These are phyloP conservation scores for Phytophthora cactorum DNA, from an alignment of 352 stramenopile genomes.

Conservation along the genomic window DNA sequence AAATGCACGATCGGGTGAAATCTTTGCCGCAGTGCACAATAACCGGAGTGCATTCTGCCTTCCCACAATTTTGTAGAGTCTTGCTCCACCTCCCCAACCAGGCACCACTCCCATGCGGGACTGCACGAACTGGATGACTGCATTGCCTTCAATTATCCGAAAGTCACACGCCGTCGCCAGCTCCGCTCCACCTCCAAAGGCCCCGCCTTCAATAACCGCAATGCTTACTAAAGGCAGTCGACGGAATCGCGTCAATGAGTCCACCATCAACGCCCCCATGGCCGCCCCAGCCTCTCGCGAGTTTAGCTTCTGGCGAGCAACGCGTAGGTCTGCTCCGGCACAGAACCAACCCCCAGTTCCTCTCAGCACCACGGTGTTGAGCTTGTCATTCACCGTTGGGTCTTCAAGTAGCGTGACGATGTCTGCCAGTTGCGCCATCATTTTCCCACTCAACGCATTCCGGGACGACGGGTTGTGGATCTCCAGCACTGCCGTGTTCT, in stretches of 20 bases:
- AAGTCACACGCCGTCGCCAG: conserved; percentile 84
- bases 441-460: conserved; percentile 81
- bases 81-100: conserved; percentile 78
- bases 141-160: conserved; percentile 56
- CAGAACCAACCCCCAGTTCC: conserved; percentile 78
- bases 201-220: conserved; percentile 71
- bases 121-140: conserved; percentile 86
- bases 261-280: conserved; percentile 77
- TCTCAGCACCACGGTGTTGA: conserved; percentile 64
- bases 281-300: conserved; percentile 58
- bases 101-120: conserved; percentile 78
- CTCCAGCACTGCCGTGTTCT: conserved; percentile 59
- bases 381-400: conserved; percentile 43
- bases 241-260: conserved; percentile 72
- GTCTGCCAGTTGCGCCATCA: conserved; percentile 87
- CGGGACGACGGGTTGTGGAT: conserved; percentile 68
- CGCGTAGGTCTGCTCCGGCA: conserved; percentile 75
- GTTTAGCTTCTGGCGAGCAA: conserved; percentile 76
- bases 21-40: conserved; percentile 68
- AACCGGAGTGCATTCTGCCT: conserved; percentile 70
- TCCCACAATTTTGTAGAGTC: conserved; percentile 79
- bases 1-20: conserved; percentile 48
- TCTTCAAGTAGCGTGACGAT: conserved; percentile 65
- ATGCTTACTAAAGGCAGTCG: conserved; percentile 79
- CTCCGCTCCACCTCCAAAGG: conserved; percentile 85